phyloP scores from a whole-genome alignment of 345 rosid genomes.

The Eucalyptus caleyi region DNA sequence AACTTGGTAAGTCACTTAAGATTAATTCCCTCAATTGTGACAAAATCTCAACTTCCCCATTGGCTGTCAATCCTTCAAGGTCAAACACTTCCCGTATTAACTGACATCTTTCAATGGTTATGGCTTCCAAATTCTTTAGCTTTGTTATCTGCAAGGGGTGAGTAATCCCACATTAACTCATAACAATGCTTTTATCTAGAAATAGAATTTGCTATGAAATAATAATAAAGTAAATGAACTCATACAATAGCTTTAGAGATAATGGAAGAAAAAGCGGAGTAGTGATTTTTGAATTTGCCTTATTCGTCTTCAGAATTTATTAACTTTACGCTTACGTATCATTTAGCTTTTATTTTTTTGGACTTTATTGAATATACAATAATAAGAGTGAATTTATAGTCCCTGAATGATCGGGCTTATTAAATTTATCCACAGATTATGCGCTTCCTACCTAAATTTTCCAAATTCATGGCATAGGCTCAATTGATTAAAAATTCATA shows the following conservation, averaged over 20 bases:
- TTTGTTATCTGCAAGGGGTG: not conserved
- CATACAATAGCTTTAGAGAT: fast-evolving
- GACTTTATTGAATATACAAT: no score
- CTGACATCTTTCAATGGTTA: not conserved
- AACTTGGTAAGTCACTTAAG: not conserved
- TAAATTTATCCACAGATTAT: no score
- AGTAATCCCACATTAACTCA: not conserved
- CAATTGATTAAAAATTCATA: not conserved
- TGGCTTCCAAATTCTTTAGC: not conserved
- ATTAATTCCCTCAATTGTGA: no score
- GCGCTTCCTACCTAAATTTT: no score
- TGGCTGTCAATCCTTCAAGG: fast-evolving
- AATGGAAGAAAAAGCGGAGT: no score
- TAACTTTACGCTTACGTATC: no score
- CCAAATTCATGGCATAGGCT: no score
- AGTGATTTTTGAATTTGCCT: no score
- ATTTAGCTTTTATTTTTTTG: no score
- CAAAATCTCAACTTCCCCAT: not conserved
- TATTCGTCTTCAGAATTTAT: no score
- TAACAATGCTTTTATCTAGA: not conserved
- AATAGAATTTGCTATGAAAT: not conserved
- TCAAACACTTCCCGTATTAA: fast-evolving
- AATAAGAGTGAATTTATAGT: not conserved
- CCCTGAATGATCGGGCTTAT: not conserved
- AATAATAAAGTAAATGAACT: no score